These are phyloP conservation scores for Suhomyces atakaporum DNA, from an alignment of 1,139 yeast species.

Conservation along the genomic window DNA sequence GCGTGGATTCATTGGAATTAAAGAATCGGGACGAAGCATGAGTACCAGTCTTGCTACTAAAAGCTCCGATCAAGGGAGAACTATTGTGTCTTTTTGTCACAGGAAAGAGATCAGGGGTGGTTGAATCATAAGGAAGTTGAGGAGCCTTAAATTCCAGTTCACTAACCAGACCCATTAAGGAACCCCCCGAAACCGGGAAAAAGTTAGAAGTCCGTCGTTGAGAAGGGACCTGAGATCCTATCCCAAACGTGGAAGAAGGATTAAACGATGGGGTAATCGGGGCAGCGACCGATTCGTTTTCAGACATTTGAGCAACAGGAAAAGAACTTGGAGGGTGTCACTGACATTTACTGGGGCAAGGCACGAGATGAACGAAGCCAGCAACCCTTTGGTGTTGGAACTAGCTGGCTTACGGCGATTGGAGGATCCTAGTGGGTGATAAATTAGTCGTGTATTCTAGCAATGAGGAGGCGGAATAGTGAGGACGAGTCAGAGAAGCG, in stretches of 20 bases:
- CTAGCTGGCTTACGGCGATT: neutral
- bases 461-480: neutral
- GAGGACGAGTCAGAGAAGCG: neutral
- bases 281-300: conserved; percentile 11
- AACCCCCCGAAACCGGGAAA: conserved; percentile 15
- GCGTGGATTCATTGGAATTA: conserved; percentile 8
- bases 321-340: neutral
- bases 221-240: conserved; percentile 10
- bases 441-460: neutral
- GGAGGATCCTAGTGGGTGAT: neutral
- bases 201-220: conserved; percentile 21
- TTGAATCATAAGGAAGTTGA: neutral
- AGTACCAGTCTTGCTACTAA: conserved; percentile 3
- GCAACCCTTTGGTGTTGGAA: neutral
- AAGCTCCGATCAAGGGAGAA: conserved; percentile 17
- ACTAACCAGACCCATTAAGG: conserved; percentile 4
- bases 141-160: conserved; percentile 8
- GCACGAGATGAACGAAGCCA: neutral
- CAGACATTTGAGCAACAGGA: conserved; percentile 9
- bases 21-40: conserved; percentile 10
- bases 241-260: conserved; percentile 9
- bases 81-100: conserved; percentile 15
- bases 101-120: conserved; percentile 5
- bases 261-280: conserved; percentile 11
- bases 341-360: neutral